A percentile compares a stretch with the other conserved stretches of the same genome.
Evolutionary conservation across 345 rosid genomes (phyloP).

Genomic region (Psidium guajava): DNA sequence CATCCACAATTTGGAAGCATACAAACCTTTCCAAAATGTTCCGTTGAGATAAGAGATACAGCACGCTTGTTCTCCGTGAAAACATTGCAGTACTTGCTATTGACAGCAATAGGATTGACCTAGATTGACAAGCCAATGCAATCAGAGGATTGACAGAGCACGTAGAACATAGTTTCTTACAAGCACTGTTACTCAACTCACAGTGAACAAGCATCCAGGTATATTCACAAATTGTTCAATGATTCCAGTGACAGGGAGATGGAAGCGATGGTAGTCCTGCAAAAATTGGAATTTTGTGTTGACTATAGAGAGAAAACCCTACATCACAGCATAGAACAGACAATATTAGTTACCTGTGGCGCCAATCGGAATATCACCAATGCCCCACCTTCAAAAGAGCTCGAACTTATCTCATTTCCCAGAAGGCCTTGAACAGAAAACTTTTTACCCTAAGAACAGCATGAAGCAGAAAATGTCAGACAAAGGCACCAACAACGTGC

Average conservation of each 20-base stretch:
- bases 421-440: constrained; percentile 83
- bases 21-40: constrained; percentile 78
- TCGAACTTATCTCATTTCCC: constrained; percentile 45
- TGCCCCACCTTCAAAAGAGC: constrained; percentile 52
- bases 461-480: not conserved
- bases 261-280: constrained; percentile 90
- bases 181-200: constrained; percentile 10
- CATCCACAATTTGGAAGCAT: not conserved
- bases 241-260: constrained; percentile 77
- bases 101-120: constrained; percentile 97
- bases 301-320: not conserved
- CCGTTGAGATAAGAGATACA: constrained; percentile 57
- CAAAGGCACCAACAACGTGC: not conserved
- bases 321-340: not conserved
- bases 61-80: constrained; percentile 84
- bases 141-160: not conserved
- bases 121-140: constrained; percentile 6
- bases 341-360: constrained; percentile 50
- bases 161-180: not conserved
- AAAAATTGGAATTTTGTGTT: not conserved
- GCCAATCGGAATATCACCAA: constrained; percentile 87
- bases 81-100: constrained; percentile 91
- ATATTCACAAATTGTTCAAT: constrained; percentile 49
- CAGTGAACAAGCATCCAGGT: constrained; percentile 76
- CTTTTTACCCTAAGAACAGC: constrained; percentile 49